phyloP scores from a whole-genome alignment of 2,329 filamentous ascomycete genomes.

The Talaromyces sp. region DNA sequence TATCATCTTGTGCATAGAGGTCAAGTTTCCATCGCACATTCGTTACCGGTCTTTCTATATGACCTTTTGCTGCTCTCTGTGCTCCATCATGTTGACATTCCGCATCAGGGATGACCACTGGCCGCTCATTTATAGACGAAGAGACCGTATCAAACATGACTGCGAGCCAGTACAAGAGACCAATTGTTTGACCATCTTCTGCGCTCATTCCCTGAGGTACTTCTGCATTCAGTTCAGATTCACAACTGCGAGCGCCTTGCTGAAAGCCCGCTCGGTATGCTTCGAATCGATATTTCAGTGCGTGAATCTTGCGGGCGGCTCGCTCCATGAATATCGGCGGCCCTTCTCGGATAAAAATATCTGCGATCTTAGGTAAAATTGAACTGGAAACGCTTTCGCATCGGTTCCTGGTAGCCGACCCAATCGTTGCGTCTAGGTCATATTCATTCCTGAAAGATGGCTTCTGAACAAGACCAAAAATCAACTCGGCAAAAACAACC shows the following conservation, averaged over 20 bases:
- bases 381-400: background rate
- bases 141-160: conserved; percentile 2
- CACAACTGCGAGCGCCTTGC: background rate
- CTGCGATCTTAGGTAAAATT: background rate
- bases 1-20: background rate
- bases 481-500: background rate
- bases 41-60: background rate
- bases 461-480: background rate
- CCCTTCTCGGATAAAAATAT: background rate
- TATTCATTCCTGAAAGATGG: background rate
- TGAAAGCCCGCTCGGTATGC: background rate
- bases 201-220: background rate
- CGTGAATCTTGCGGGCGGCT: conserved; percentile 1
- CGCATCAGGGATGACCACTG: background rate
- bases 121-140: conserved; percentile 1
- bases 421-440: background rate
- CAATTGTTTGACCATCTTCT: background rate
- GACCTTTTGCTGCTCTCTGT: background rate
- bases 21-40: background rate
- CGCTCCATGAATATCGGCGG: background rate
- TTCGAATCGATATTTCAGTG: conserved; percentile 1
- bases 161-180: background rate
- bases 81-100: background rate
- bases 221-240: background rate
- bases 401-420: background rate